A percentile compares a stretch with the other conserved stretches of the same genome.
Evolutionary conservation across 2,329 filamentous ascomycete genomes (phyloP).

Genomic region (Cercospora beticola): DNA sequence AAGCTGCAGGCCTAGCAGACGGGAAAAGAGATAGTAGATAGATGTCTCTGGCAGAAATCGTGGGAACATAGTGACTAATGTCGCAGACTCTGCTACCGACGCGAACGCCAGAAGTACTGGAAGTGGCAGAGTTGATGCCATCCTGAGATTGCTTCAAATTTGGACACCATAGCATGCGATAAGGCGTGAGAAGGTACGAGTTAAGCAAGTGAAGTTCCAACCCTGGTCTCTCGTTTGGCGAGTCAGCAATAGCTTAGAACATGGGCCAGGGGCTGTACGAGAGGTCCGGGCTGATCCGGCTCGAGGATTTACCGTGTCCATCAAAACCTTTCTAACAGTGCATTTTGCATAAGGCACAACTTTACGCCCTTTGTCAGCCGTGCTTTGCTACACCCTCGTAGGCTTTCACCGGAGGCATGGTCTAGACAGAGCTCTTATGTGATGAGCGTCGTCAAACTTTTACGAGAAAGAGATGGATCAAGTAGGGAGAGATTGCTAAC

Average conservation of each 20-base stretch:
- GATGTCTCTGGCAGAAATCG: neutral
- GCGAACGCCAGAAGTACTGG: neutral
- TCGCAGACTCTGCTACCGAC: neutral
- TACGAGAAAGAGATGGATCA: too few relatives aligned
- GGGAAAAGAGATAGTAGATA: conserved; percentile 15
- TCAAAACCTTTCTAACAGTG: too few relatives aligned
- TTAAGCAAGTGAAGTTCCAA: neutral
- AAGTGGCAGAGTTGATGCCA: neutral
- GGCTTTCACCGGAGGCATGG: too few relatives aligned
- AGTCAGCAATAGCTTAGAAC: neutral
- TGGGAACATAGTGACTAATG: neutral
- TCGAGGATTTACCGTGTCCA: neutral
- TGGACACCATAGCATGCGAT: neutral
- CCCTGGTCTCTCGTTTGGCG: neutral
- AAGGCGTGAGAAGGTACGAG: neutral
- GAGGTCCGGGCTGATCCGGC: neutral
- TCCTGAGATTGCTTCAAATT: too few relatives aligned
- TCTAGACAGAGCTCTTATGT: too few relatives aligned
- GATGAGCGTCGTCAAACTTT: too few relatives aligned
- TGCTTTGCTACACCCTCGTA: too few relatives aligned
- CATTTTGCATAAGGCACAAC: too few relatives aligned
- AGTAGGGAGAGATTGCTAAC: too few relatives aligned
- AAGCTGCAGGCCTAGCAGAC: conserved; percentile 20
- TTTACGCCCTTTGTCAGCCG: too few relatives aligned
- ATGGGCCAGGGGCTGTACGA: neutral